phyloP scores from a whole-genome alignment of 192 early-diverging fungal species.

The Chytriomyces hyalinus region DNA sequence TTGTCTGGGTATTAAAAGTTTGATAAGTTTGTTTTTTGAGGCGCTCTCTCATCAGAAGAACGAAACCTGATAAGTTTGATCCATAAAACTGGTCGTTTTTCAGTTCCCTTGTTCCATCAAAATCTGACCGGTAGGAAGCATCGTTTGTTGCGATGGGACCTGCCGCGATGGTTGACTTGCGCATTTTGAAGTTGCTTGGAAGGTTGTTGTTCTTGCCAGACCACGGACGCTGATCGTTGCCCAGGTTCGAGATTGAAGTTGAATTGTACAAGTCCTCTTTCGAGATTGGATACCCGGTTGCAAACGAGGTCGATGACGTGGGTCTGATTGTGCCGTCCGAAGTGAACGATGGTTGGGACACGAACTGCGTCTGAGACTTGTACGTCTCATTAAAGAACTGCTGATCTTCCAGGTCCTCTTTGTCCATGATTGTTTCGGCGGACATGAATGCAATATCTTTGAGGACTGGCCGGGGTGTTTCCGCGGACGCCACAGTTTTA shows the following conservation, averaged over 20 bases:
- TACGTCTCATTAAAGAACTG: constrained; percentile 26
- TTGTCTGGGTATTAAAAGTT: no score
- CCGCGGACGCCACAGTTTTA: constrained; percentile 1
- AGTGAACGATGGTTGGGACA: not conserved
- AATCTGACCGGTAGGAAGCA: not conserved
- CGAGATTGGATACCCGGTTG: constrained; percentile 6
- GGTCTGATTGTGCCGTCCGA: not conserved
- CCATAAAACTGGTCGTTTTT: no score
- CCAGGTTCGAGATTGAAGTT: not conserved
- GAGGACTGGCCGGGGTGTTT: constrained; percentile 4
- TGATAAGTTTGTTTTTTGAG: no score
- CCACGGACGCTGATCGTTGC: not conserved
- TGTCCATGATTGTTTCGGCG: constrained; percentile 21
- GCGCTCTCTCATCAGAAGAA: no score
- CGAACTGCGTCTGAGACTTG: not conserved
- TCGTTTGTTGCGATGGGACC: constrained; percentile 52
- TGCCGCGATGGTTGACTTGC: constrained; percentile 47
- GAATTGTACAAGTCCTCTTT: constrained; percentile 27
- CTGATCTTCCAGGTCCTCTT: constrained; percentile 26
- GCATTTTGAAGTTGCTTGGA: constrained; percentile 53
- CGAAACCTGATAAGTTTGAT: no score
- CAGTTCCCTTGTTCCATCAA: no score
- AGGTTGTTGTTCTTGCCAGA: not conserved
- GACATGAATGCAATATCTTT: not conserved
- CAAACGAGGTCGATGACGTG: not conserved